phyloP scores from a whole-genome alignment of 306 rosid species.

The Vicia villosa region DNA sequence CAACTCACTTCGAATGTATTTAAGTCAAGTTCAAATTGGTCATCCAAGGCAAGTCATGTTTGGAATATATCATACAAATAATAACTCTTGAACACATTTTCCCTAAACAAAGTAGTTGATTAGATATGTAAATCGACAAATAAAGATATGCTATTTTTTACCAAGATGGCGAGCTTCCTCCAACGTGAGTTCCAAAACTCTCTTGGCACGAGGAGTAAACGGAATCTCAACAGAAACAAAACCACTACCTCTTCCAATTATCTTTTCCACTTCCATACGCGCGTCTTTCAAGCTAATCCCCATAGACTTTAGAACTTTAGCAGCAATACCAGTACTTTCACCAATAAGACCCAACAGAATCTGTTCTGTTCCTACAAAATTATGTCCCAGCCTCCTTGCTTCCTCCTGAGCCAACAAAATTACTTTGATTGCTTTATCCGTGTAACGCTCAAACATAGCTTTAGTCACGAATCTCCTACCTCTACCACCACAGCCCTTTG shows the following conservation, averaged over 20 bases:
- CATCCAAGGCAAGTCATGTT: background rate
- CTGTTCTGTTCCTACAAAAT: constrained; percentile 98
- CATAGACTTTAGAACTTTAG: constrained; percentile 95
- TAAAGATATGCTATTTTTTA: constrained; percentile 27
- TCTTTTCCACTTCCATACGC: constrained; percentile 97
- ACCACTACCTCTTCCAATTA: constrained; percentile 98
- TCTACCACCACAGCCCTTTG: constrained; percentile 38
- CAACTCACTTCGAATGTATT: constrained; percentile 1
- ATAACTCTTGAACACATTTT: background rate
- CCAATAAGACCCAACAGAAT: constrained; percentile 95
- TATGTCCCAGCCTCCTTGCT: constrained; percentile 96
- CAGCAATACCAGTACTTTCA: constrained; percentile 98
- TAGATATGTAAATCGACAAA: background rate
- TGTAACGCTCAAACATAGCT: constrained; percentile 98
- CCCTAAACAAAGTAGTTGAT: background rate
- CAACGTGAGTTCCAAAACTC: constrained; percentile 90
- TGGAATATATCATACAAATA: background rate
- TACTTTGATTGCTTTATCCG: constrained; percentile 94
- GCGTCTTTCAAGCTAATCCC: constrained; percentile 97
- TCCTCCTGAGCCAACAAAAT: constrained; percentile 99
- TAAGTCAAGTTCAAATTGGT: background rate
- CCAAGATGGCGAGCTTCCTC: constrained; percentile 99
- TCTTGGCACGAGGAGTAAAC: constrained; percentile 97
- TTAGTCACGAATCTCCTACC: constrained; percentile 67
- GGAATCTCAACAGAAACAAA: constrained; percentile 98